phyloP scores from a whole-genome alignment of 768 basidiomycete genomes.

The Suillus clintonianus region DNA sequence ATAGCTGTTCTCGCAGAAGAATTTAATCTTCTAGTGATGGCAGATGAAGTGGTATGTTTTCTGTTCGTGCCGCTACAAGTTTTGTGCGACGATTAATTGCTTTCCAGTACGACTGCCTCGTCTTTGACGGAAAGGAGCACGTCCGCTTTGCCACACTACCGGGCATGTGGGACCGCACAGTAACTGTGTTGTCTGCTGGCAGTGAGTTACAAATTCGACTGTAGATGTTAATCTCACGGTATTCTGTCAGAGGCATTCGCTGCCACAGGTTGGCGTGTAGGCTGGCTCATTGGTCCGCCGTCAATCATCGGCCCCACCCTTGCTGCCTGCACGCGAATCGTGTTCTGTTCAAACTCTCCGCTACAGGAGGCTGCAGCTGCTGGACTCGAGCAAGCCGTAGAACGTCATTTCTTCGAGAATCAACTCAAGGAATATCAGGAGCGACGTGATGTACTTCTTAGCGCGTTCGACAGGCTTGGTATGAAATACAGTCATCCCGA shows the following conservation, averaged over 20 bases:
- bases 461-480: slow-evolving; percentile 82
- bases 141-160: slow-evolving; percentile 92
- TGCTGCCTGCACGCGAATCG: slow-evolving; percentile 89
- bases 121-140: slow-evolving; percentile 87
- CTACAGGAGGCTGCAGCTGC: slow-evolving; percentile 91
- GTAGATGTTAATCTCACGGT: slow-evolving; percentile 1
- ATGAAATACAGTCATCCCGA: slow-evolving; percentile 86
- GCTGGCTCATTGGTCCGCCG: slow-evolving; percentile 90
- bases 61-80: background rate
- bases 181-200: slow-evolving; percentile 94
- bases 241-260: slow-evolving; percentile 80
- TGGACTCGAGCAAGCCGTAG: slow-evolving; percentile 79
- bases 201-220: slow-evolving; percentile 51
- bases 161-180: slow-evolving; percentile 98
- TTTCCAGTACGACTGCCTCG: slow-evolving; percentile 86
- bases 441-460: slow-evolving; percentile 70
- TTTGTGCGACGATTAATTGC: background rate
- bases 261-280: slow-evolving; percentile 96
- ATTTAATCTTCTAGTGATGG: slow-evolving; percentile 88
- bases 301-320: slow-evolving; percentile 84
- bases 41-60: slow-evolving; percentile 89
- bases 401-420: slow-evolving; percentile 74
- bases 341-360: slow-evolving; percentile 94
- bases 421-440: slow-evolving; percentile 81
- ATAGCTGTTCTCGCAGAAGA: slow-evolving; percentile 90